phyloP scores from a whole-genome alignment of 345 rosid genomes.

The Tarenaya hassleriana region DNA sequence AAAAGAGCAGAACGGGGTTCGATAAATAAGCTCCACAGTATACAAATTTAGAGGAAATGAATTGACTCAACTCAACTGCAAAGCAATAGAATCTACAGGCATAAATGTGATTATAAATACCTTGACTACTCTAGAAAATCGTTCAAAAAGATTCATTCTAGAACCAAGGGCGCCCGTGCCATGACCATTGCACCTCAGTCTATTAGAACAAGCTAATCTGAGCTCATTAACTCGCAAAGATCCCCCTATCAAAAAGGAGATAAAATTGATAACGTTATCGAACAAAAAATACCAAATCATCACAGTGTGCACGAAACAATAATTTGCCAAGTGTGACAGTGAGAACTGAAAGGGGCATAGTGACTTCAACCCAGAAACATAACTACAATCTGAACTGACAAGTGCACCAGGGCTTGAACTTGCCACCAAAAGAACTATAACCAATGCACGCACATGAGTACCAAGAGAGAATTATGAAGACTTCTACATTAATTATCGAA shows the following conservation, averaged over 20 bases:
- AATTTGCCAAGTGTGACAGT: neutral
- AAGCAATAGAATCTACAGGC: neutral
- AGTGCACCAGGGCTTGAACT: no score
- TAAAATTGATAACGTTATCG: neutral
- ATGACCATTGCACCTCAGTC: slow-evolving; percentile 38
- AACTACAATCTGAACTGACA: neutral
- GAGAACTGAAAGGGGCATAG: neutral
- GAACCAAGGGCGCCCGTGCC: slow-evolving; percentile 45
- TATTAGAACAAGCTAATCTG: slow-evolving; percentile 33
- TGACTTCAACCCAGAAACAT: neutral
- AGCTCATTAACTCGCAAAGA: slow-evolving; percentile 29
- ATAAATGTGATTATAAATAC: slow-evolving; percentile 24
- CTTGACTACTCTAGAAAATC: slow-evolving; percentile 68
- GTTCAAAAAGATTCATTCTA: slow-evolving; percentile 62
- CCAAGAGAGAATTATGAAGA: no score
- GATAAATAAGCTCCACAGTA: slow-evolving; percentile 13
- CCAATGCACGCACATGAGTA: no score
- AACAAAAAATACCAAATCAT: neutral
- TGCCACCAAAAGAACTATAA: neutral
- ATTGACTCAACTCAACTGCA: neutral
- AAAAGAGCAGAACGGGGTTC: neutral
- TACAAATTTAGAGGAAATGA: neutral
- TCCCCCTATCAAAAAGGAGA: slow-evolving; percentile 20
- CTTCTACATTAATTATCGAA: no score
- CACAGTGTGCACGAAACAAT: neutral